Conservation (phyloP, 208 protist species). For the Wallacemonas sp. region DNA sequence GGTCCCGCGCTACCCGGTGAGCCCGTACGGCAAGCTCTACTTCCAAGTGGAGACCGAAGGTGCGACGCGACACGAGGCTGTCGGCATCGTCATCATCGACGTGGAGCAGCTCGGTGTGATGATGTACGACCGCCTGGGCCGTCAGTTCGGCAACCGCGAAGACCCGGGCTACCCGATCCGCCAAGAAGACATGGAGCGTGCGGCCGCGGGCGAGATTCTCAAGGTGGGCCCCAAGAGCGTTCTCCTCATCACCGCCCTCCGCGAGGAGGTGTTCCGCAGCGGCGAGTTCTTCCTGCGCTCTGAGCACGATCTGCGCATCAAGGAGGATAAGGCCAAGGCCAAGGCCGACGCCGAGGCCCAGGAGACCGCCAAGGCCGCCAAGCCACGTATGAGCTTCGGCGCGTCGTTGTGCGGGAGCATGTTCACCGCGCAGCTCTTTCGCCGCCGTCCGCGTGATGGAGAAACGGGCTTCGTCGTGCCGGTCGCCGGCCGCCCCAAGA, state of each 20-base stretch:
- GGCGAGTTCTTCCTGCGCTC: slow-evolving; percentile 90
- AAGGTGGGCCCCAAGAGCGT: slow-evolving; percentile 75
- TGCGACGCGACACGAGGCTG: slow-evolving; percentile 77
- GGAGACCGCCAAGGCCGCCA: slow-evolving; percentile 41
- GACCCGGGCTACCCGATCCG: slow-evolving; percentile 85
- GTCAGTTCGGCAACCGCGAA: slow-evolving; percentile 81
- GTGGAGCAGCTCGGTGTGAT: slow-evolving; percentile 62
- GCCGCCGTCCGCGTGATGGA: slow-evolving; percentile 67
- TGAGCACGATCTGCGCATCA: slow-evolving; percentile 78
- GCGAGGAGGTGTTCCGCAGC: slow-evolving; percentile 83
- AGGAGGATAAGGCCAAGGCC: slow-evolving; percentile 81
- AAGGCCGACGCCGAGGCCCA: slow-evolving; percentile 58
- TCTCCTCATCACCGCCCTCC: slow-evolving; percentile 77
- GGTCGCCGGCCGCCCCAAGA: slow-evolving; percentile 70
- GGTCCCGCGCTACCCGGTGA: slow-evolving; percentile 73
- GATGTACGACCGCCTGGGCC: slow-evolving; percentile 88
- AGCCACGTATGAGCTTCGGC: slow-evolving; percentile 81
- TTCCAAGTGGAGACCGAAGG: slow-evolving; percentile 88
- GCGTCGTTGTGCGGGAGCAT: slow-evolving; percentile 35
- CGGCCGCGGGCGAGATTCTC: slow-evolving; percentile 59
- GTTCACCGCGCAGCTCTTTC: slow-evolving; percentile 66
- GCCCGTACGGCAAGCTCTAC: slow-evolving; percentile 80
- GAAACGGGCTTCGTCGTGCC: slow-evolving; percentile 80
- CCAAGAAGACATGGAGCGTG: slow-evolving; percentile 62
- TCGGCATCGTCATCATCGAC: slow-evolving; percentile 87